These are phyloP conservation scores for Alternaria longipes DNA, from an alignment of 2,329 filamentous ascomycete genomes.

Conservation along the genomic window DNA sequence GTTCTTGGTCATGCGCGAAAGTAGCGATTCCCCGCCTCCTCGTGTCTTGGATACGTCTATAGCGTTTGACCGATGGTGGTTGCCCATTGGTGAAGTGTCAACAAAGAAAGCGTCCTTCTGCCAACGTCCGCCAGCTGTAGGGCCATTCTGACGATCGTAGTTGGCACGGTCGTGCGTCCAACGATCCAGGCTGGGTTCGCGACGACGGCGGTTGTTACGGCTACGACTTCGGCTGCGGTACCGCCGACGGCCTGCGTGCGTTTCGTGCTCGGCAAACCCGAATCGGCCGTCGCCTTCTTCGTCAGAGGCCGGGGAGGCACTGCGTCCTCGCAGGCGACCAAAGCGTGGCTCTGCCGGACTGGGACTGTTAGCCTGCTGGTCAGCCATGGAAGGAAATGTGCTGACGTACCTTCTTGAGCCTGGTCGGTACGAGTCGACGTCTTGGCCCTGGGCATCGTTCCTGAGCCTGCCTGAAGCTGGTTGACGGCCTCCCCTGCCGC, in stretches of 20 bases:
- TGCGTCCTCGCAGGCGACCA: conserved; percentile 66
- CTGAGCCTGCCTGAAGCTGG: conserved; percentile 22
- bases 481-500: conserved; percentile 24
- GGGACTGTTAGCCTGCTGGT: conserved; percentile 12
- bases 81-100: conserved; percentile 53
- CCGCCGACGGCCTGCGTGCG: conserved; percentile 56
- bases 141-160: conserved; percentile 27
- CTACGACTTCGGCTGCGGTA: conserved; percentile 54
- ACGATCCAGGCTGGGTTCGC: conserved; percentile 38
- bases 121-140: conserved; percentile 34
- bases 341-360: conserved; percentile 45
- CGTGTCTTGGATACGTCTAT: conserved; percentile 45
- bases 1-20: conserved; percentile 49
- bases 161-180: conserved; percentile 45
- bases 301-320: conserved; percentile 63
- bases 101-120: conserved; percentile 37
- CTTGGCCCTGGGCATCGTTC: conserved; percentile 19
- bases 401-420: conserved; percentile 35
- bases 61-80: conserved; percentile 57
- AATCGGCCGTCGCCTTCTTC: conserved; percentile 59
- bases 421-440: conserved; percentile 46
- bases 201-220: conserved; percentile 27
- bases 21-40: conserved; percentile 30
- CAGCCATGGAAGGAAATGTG: not conserved
- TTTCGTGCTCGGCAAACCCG: conserved; percentile 59